Conservation (phyloP, 495 filamentous ascomycete genomes). For the Penicillium angulare region DNA sequence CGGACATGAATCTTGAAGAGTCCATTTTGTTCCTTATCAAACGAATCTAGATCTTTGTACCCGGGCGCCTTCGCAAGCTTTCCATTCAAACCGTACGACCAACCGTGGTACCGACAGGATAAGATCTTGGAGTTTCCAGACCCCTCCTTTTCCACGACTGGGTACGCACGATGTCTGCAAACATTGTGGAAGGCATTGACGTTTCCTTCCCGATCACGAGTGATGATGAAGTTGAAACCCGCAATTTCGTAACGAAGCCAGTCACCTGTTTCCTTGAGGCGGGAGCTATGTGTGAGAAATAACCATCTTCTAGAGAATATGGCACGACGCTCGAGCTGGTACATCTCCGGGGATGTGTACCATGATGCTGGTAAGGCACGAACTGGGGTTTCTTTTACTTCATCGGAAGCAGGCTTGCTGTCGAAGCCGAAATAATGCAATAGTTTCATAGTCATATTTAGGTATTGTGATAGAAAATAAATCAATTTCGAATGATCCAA, state of each 20-base stretch:
- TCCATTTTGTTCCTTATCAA: slow-evolving; percentile 49
- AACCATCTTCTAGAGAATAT: slow-evolving; percentile 53
- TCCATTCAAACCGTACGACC: slow-evolving; percentile 48
- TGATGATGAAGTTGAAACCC: slow-evolving; percentile 48
- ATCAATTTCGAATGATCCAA: not conserved
- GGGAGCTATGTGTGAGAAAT: slow-evolving; percentile 47
- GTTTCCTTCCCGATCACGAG: slow-evolving; percentile 40
- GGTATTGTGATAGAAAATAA: not conserved
- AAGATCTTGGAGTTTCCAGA: slow-evolving; percentile 44
- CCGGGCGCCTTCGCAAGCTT: slow-evolving; percentile 57
- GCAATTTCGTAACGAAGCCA: slow-evolving; percentile 48
- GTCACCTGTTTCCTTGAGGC: slow-evolving; percentile 46
- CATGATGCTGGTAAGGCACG: slow-evolving; percentile 48
- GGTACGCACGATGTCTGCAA: slow-evolving; percentile 55
- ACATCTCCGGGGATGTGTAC: slow-evolving; percentile 49
- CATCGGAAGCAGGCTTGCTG: slow-evolving; percentile 15
- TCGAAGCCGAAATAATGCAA: slow-evolving; percentile 33
- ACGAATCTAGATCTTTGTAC: slow-evolving; percentile 48
- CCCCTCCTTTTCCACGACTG: slow-evolving; percentile 40
- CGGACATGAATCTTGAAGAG: slow-evolving; percentile 38
- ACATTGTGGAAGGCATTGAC: slow-evolving; percentile 57
- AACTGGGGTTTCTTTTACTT: slow-evolving; percentile 18
- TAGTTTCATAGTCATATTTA: slow-evolving; percentile 2
- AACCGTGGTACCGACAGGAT: slow-evolving; percentile 11
- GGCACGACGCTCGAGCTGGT: slow-evolving; percentile 49